Evolutionary conservation across 2,329 filamentous ascomycete species (phyloP), one percentile per base, ranked within the genome.

Genomic region (Fusarium transvaalense): DNA sequence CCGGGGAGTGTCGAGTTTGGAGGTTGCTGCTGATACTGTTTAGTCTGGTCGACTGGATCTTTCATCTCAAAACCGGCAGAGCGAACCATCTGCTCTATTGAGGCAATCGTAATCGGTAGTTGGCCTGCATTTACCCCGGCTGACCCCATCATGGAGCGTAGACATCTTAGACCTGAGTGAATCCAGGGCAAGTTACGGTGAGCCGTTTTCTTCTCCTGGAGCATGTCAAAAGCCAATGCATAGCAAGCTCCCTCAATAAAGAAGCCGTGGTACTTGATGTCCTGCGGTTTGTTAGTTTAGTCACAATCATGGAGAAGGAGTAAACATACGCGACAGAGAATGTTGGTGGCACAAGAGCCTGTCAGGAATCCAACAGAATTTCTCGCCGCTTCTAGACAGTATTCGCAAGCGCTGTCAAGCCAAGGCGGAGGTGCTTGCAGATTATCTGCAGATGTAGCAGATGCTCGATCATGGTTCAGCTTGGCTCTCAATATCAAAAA

Each of bases 401-500:
- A 76, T 38, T 80, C 78, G 35, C 82, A 83, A 12, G 81, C 82
- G 34, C 78, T 80, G 31, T 83, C 80, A 2, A 83, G 74, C 81
- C 81, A 83, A 5, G 72, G 59, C 5, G 73, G 73, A 46, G 73
- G 71, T 6, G 57, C 57, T 23, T 74, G 72, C 9, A 68, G 23
- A 10, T 48, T 66, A 10, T 66, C 65, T 2, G 37, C 4, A 31
- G 61, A 31, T 39, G 39, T 27, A 35, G 56, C 31, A 56, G 71
- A 45, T n/a, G 56, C 38, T 29, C 59, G 68, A 34, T 81, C 77
- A 10, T 78, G 75, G 48, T 76, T 78, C 67, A 80, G 74, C 57
- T 82, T 80, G 6, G 80, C 80, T 19, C 81, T 76, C 23, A 83
- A 77, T 10, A 83, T 80, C 27, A 83, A 57, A 55, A 83, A 83